A percentile compares a stretch with the other conserved stretches of the same genome.
These are phyloP conservation scores for Plenodomus lindquistii DNA, from an alignment of 2,329 filamentous ascomycete genomes.

Conservation along the genomic window DNA sequence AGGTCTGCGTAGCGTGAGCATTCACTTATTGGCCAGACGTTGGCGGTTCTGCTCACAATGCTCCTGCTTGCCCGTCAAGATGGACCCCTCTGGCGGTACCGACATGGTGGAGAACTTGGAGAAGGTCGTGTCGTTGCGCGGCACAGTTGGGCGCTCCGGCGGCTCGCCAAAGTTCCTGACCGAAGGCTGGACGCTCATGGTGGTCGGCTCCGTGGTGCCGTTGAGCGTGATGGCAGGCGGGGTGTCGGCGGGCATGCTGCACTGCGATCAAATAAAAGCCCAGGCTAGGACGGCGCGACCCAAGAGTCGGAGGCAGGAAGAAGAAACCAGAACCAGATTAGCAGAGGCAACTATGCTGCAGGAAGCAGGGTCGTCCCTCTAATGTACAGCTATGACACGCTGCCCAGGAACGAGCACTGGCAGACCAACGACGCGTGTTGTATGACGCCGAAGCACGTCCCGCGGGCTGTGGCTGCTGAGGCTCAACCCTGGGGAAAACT, in stretches of 20 bases:
- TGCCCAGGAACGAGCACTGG: background rate
- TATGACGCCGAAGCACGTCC: conserved; percentile 29
- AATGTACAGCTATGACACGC: background rate
- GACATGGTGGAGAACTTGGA: conserved; percentile 50
- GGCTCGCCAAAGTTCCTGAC: conserved; percentile 23
- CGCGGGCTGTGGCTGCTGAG: conserved; percentile 30
- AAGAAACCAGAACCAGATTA: conserved; percentile 4
- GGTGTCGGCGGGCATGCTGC: conserved; percentile 31
- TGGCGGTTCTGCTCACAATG: conserved; percentile 68
- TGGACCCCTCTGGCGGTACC: conserved; percentile 58
- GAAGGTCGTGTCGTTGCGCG: conserved; percentile 37
- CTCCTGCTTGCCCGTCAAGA: conserved; percentile 94
- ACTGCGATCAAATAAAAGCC: conserved; percentile 5
- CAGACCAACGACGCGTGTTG: conserved; percentile 29
- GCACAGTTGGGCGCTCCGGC: conserved; percentile 20
- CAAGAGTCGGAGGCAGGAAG: conserved; percentile 5
- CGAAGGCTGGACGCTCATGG: conserved; percentile 30
- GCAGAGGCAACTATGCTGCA: conserved; percentile 5
- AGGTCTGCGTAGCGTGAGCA: conserved; percentile 65
- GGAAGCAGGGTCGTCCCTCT: background rate
- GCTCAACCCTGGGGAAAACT: conserved; percentile 21
- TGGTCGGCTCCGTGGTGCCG: conserved; percentile 35
- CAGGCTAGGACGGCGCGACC: conserved; percentile 9
- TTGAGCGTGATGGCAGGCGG: conserved; percentile 40
- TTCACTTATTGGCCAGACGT: background rate